Evolutionary conservation across 1,139 yeast genomes (phyloP).

Genomic region (Suhomyces maxii): DNA sequence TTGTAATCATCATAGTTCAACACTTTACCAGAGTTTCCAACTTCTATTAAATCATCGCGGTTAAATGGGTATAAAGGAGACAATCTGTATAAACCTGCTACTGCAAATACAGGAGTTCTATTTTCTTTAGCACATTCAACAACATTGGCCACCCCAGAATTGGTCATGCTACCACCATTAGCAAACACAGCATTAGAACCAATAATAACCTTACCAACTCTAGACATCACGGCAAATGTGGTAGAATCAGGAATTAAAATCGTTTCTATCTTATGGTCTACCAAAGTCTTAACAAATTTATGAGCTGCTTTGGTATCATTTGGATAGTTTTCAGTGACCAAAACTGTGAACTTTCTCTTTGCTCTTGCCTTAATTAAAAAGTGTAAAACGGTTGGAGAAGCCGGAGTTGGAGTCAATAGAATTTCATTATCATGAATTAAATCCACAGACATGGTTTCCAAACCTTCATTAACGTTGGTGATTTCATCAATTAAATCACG

Average conservation of each 20-base stretch:
- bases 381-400: constrained; percentile 82
- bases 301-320: constrained; percentile 78
- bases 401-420: constrained; percentile 90
- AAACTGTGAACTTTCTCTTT: constrained; percentile 87
- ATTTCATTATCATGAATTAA: constrained; percentile 94
- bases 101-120: constrained; percentile 92
- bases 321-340: constrained; percentile 91
- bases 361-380: constrained; percentile 84
- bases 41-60: constrained; percentile 83
- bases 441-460: constrained; percentile 87
- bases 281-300: constrained; percentile 72
- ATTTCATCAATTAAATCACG: constrained; percentile 93
- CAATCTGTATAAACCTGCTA: constrained; percentile 89
- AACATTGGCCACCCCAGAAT: constrained; percentile 88
- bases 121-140: constrained; percentile 96
- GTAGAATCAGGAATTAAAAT: constrained; percentile 92
- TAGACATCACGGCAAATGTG: constrained; percentile 92
- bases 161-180: constrained; percentile 91
- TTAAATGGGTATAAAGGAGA: constrained; percentile 95
- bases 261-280: constrained; percentile 85
- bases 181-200: constrained; percentile 93
- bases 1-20: constrained; percentile 67
- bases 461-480: constrained; percentile 83
- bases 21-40: constrained; percentile 89
- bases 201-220: constrained; percentile 93